Evolutionary conservation across 2,329 filamentous ascomycete genomes (phyloP).

Genomic region (Dactylellina leptospora): DNA sequence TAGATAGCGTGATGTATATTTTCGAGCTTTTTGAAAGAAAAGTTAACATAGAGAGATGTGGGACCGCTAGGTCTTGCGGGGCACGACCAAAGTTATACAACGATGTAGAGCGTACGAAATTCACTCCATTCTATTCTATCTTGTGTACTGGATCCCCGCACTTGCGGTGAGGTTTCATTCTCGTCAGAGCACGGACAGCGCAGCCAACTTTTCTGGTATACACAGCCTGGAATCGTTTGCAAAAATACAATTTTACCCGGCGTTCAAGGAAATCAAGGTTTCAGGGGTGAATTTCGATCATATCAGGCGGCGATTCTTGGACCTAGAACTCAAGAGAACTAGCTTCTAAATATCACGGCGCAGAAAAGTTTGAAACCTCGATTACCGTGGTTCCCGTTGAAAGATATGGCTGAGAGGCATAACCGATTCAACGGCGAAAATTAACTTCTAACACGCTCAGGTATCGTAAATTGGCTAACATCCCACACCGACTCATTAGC

Average conservation of each 20-base stretch:
- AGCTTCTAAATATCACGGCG: neutral
- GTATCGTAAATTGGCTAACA: too few species aligned
- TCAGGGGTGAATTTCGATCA: constrained; percentile 14
- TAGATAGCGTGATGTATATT: too few species aligned
- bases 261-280: constrained; percentile 3
- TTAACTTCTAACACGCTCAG: neutral
- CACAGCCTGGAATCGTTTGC: constrained; percentile 8
- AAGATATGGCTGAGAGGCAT: too few species aligned
- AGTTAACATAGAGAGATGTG: too few species aligned
- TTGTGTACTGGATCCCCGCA: too few species aligned
- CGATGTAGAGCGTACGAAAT: too few species aligned
- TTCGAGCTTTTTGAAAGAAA: too few species aligned
- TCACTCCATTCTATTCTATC: too few species aligned
- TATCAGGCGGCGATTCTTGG: constrained; percentile 23
- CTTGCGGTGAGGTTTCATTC: constrained; percentile 33
- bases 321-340: neutral
- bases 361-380: too few species aligned
- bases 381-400: neutral
- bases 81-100: neutral
- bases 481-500: neutral
- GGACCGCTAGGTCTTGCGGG: neutral
- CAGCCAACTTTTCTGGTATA: constrained; percentile 19
- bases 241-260: constrained; percentile 13
- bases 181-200: constrained; percentile 34
- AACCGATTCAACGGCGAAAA: neutral